Evolutionary conservation across 108 stramenopile species (phyloP).

Genomic region (Nitzschia palea): DNA sequence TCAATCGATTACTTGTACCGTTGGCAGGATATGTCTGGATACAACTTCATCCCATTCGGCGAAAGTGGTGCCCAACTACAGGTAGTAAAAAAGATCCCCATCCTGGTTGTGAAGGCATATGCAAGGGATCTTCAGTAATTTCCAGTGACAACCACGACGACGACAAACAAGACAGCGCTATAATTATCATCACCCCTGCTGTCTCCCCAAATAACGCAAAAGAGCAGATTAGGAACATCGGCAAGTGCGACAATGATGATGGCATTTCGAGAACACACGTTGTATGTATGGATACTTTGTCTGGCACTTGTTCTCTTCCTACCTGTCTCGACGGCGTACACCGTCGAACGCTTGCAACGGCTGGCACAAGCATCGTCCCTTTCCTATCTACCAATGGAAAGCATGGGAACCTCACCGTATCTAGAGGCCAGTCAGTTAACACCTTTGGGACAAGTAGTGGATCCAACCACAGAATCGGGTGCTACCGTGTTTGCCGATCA

Average conservation of each 20-base stretch:
- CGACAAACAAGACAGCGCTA: too few relatives aligned
- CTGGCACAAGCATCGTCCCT: constrained; percentile 55
- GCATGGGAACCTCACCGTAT: constrained; percentile 56
- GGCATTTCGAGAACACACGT: background rate
- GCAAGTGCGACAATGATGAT: background rate
- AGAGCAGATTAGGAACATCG: background rate
- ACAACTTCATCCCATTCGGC: too few relatives aligned
- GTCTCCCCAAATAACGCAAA: too few relatives aligned
- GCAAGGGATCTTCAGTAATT: too few relatives aligned
- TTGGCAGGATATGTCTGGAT: too few relatives aligned
- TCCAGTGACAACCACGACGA: too few relatives aligned
- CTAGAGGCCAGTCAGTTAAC: constrained; percentile 25
- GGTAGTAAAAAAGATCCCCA: too few relatives aligned
- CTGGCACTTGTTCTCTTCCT: background rate
- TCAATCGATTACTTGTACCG: too few relatives aligned
- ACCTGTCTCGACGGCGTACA: background rate
- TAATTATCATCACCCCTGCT: too few relatives aligned
- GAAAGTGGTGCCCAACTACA: too few relatives aligned
- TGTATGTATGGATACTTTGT: too few relatives aligned
- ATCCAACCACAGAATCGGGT: constrained; percentile 50
- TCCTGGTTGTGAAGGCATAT: too few relatives aligned
- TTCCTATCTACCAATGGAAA: constrained; percentile 56
- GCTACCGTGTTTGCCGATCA: constrained; percentile 50
- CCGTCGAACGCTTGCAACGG: constrained; percentile 19
- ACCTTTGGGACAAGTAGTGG: constrained; percentile 54